These are phyloP conservation scores for Shiraia bambusicola DNA, from an alignment of 2,329 filamentous ascomycete species.

Conservation along the genomic window DNA sequence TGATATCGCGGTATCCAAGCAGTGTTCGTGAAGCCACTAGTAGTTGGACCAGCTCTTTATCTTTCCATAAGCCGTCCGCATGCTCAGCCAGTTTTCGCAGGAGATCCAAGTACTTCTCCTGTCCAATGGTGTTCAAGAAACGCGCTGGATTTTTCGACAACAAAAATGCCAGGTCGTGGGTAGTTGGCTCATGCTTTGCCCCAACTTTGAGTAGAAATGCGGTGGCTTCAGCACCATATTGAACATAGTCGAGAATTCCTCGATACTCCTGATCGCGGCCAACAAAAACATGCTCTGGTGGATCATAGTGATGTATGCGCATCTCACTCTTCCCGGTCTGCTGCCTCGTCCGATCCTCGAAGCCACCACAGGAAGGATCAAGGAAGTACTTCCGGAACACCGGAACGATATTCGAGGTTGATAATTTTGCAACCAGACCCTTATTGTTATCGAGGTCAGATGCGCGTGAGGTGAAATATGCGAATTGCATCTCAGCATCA, in stretches of 20 bases:
- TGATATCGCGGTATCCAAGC: constrained; percentile 74
- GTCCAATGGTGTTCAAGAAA: constrained; percentile 75
- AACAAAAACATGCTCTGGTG: constrained; percentile 76
- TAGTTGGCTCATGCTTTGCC: constrained; percentile 87
- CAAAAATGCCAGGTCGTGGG: constrained; percentile 77
- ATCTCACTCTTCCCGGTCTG: constrained; percentile 38
- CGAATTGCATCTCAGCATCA: constrained; percentile 72
- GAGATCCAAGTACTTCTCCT: constrained; percentile 84
- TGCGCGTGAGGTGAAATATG: constrained; percentile 78
- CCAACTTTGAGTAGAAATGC: constrained; percentile 85
- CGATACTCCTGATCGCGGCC: constrained; percentile 72
- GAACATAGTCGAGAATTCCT: constrained; percentile 95
- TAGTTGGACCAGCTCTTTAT: constrained; percentile 74
- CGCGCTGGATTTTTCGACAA: constrained; percentile 82
- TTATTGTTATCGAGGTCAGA: constrained; percentile 63
- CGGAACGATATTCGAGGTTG: constrained; percentile 41
- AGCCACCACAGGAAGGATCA: constrained; percentile 32
- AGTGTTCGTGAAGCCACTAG: constrained; percentile 78
- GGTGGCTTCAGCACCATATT: constrained; percentile 87
- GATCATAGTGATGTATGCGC: constrained; percentile 56
- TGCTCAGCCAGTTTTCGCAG: constrained; percentile 79
- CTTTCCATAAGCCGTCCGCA: constrained; percentile 67
- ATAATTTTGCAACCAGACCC: constrained; percentile 26
- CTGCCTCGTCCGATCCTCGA: constrained; percentile 34
- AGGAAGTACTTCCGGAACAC: constrained; percentile 39